phyloP scores from a whole-genome alignment of 2,329 filamentous ascomycete species.

The Diplodia mutila region DNA sequence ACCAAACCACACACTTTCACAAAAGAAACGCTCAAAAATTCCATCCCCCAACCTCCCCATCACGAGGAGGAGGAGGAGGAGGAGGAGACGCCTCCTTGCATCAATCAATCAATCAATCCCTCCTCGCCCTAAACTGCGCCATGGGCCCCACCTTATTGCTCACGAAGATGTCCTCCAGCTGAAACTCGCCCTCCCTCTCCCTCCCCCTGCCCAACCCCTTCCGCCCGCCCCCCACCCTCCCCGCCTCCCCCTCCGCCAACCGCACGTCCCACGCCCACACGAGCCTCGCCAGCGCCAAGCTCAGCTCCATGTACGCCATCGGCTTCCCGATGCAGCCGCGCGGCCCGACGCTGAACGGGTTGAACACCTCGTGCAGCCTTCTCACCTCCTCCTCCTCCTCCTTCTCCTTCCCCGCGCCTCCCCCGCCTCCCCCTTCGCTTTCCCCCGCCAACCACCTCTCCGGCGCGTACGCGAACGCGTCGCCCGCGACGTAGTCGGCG shows the following conservation, averaged over 20 bases:
- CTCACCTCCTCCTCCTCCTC: not conserved
- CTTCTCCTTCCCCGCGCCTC: not conserved
- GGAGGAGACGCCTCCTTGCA: too few relatives aligned
- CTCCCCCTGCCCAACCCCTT: not conserved
- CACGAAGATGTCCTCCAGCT: conserved; percentile 13
- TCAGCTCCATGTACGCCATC: conserved; percentile 70
- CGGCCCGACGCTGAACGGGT: conserved; percentile 72
- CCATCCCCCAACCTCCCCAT: not conserved
- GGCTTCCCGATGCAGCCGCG: conserved; percentile 74
- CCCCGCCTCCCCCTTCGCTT: not conserved
- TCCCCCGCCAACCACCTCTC: conserved; percentile 6
- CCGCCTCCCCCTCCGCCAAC: not conserved
- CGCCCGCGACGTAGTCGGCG: conserved; percentile 41
- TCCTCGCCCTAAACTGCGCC: conserved; percentile 7
- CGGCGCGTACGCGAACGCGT: conserved; percentile 43
- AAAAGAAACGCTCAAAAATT: not conserved
- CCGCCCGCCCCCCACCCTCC: not conserved
- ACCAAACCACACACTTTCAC: not conserved
- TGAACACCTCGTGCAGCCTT: conserved; percentile 54
- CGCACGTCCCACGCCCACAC: conserved; percentile 64
- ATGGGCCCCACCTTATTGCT: conserved; percentile 8
- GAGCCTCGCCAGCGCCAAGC: conserved; percentile 63
- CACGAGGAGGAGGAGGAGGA: too few relatives aligned
- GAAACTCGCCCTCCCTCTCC: not conserved
- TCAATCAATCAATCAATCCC: too few relatives aligned